Evolutionary conservation across 768 basidiomycete species (phyloP), one percentile per base, ranked within the genome.

Genomic region (Mycena rebaudengoi): DNA sequence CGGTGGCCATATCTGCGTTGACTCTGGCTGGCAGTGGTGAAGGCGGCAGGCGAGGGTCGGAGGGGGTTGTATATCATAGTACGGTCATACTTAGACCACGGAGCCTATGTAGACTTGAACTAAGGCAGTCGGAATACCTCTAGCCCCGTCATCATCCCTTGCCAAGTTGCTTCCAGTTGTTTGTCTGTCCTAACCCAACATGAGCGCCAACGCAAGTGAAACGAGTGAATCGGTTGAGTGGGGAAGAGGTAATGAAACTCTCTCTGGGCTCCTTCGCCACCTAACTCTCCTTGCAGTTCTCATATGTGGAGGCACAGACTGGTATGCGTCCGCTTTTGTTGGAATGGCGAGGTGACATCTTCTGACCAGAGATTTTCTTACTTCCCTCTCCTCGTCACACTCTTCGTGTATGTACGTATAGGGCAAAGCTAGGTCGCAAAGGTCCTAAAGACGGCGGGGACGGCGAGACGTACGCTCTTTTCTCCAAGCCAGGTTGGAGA

Each of bases 261-360:
- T 45, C 28, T 16, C 4, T 37, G 26, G 18, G 30, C 29, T 43
- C 11, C n/a, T n/a, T 23, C 8, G 32, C 41, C 51, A 21, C 48
- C 41, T 5, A 60, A 50, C 4, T 26, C 21, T 25, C 39, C 12
- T 21, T 43, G 33, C 23, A 96, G 94, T 94, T 39, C 76, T 94
- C 67, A 89, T 96, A 68, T 91, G 90, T 70, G 94, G 94, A 54
- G 94, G 94, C 52, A 94, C 91, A 23, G 91, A 94, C 78, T 95
- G 94, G 94, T 95, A 73, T 73, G 88, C 81, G 66, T 60, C 51
- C 45, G 64, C 33, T 41, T 69, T 54, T 63, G 52, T 30, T 64
- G 37, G 56, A 51, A 52, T 6, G 12, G 28, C 37, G 52, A 51
- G 48, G 62, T 53, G 39, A 21, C 48, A 53, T 52, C 61, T 75